Conservation (phyloP, 2,329 filamentous ascomycete species). For the Coleophoma crateriformis region DNA sequence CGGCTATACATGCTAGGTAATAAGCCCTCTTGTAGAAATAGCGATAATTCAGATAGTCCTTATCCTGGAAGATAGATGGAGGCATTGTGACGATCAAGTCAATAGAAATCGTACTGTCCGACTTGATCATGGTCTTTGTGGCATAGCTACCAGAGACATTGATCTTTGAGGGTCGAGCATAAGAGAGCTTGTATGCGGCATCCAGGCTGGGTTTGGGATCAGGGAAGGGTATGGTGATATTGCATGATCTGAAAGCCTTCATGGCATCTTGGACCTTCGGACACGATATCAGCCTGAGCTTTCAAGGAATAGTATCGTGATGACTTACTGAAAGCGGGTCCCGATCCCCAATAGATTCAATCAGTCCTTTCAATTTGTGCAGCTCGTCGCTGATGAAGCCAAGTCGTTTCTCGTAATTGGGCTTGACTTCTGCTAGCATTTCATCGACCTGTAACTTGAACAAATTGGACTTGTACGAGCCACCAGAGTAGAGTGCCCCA, state of each 20-base stretch:
- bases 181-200: slow-evolving; percentile 76
- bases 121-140: slow-evolving; percentile 66
- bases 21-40: slow-evolving; percentile 95
- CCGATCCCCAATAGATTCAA: slow-evolving; percentile 49
- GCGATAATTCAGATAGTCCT: slow-evolving; percentile 87
- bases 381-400: slow-evolving; percentile 46
- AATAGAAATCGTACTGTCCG: slow-evolving; percentile 52
- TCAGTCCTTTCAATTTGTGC: slow-evolving; percentile 46
- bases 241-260: slow-evolving; percentile 58
- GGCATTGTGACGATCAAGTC: slow-evolving; percentile 91
- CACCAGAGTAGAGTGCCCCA: slow-evolving; percentile 32
- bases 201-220: slow-evolving; percentile 71
- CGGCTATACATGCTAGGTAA: slow-evolving; percentile 78
- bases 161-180: slow-evolving; percentile 67
- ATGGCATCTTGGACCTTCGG: slow-evolving; percentile 63
- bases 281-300: background rate
- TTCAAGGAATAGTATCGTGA: background rate
- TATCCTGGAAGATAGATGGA: slow-evolving; percentile 74
- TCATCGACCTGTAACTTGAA: slow-evolving; percentile 66
- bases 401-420: slow-evolving; percentile 51
- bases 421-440: slow-evolving; percentile 49
- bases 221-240: slow-evolving; percentile 76
- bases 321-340: slow-evolving; percentile 36
- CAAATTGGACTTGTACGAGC: slow-evolving; percentile 56
- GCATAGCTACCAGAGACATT: slow-evolving; percentile 90